Evolutionary conservation across 306 rosid genomes (phyloP).

Genomic region (Cicer yamashitae): DNA sequence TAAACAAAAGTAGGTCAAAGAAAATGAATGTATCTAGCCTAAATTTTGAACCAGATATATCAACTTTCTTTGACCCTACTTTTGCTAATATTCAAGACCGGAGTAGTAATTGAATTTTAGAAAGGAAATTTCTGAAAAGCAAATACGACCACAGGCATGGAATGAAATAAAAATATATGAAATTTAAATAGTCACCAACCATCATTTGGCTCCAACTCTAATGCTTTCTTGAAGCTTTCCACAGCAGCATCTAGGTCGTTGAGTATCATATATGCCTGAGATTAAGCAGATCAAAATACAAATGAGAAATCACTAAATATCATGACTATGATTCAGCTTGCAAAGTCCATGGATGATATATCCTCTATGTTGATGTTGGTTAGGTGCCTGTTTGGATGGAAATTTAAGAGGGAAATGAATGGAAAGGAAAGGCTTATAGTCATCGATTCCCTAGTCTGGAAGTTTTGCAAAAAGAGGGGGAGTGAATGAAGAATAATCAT

Average conservation of each 20-base stretch:
- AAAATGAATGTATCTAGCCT: too few relatives aligned
- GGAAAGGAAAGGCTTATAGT: background rate
- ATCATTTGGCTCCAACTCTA: slow-evolving; percentile 65
- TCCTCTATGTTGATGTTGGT: background rate
- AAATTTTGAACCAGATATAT: too few relatives aligned
- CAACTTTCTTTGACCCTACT: too few relatives aligned
- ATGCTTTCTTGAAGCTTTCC: slow-evolving; percentile 62
- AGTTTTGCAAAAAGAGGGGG: background rate
- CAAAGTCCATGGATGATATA: slow-evolving; percentile 16
- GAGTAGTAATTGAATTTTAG: background rate
- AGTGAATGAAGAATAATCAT: background rate
- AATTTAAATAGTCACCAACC: slow-evolving; percentile 49
- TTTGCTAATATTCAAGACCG: too few relatives aligned
- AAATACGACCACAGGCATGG: background rate
- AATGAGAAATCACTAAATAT: slow-evolving; percentile 25
- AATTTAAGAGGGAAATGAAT: background rate
- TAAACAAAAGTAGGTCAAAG: too few relatives aligned
- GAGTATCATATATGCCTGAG: slow-evolving; percentile 60
- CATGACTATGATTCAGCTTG: slow-evolving; percentile 30
- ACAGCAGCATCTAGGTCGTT: slow-evolving; percentile 59
- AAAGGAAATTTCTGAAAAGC: slow-evolving; percentile 22
- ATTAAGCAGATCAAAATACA: slow-evolving; percentile 31
- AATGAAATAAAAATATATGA: slow-evolving; percentile 3
- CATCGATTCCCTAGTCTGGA: slow-evolving; percentile 7
- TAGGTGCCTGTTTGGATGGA: slow-evolving; percentile 1